Conservation (phyloP, 768 basidiomycete genomes). For the Dacryopinax spathularia region DNA sequence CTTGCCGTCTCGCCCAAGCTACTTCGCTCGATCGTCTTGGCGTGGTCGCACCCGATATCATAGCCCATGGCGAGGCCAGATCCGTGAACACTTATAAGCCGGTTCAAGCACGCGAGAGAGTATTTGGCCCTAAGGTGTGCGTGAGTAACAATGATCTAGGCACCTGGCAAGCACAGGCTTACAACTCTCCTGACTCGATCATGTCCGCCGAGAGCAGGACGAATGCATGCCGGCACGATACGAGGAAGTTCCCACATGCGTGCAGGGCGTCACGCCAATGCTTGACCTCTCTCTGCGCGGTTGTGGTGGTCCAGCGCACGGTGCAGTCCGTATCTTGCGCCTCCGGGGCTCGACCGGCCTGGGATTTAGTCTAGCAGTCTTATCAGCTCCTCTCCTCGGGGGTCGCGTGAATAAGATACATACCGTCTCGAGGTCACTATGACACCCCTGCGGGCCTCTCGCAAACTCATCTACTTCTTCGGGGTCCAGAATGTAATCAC, state of each 20-base stretch:
- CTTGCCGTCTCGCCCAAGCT: background rate
- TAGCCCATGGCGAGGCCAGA: background rate
- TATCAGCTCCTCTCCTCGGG: no score
- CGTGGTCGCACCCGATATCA: background rate
- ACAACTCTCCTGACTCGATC: slow-evolving; percentile 9
- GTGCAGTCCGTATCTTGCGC: no score
- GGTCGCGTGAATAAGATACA: no score
- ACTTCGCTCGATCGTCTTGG: background rate
- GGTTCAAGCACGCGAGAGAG: background rate
- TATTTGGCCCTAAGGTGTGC: slow-evolving; percentile 3
- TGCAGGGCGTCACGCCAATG: background rate
- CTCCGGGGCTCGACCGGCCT: no score
- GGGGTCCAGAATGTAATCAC: no score
- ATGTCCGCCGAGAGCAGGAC: slow-evolving; percentile 5
- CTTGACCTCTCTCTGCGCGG: slow-evolving; percentile 11
- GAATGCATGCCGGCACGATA: slow-evolving; percentile 7
- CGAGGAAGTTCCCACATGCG: slow-evolving; percentile 7
- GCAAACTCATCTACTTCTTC: no score
- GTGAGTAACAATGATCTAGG: background rate
- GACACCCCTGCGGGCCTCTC: no score
- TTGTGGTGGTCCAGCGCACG: slow-evolving; percentile 18
- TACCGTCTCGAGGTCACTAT: no score
- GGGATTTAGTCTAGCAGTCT: no score
- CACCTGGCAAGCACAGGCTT: background rate
- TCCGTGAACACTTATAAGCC: background rate